These are phyloP conservation scores for Fusarium devonianum DNA, from an alignment of 2,329 filamentous ascomycete genomes.

Conservation along the genomic window DNA sequence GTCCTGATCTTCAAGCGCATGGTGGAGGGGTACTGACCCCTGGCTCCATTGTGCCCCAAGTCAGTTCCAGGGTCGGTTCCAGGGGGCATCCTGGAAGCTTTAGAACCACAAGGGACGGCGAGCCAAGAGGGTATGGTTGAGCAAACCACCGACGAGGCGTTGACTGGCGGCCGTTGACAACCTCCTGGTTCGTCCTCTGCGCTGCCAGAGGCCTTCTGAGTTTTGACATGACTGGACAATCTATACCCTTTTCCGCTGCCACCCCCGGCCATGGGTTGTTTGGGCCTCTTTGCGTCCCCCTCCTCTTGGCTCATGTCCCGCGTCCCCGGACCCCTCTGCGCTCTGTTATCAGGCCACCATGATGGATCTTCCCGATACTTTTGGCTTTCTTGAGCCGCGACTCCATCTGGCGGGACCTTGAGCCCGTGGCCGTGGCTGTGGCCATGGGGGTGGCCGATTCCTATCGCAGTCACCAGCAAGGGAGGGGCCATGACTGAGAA, in stretches of 20 bases:
- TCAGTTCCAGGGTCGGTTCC: slow-evolving; percentile 28
- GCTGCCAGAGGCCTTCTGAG: slow-evolving; percentile 17
- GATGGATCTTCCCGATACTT: slow-evolving; percentile 37
- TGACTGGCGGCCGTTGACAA: slow-evolving; percentile 26
- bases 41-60: slow-evolving; percentile 20
- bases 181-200: slow-evolving; percentile 17
- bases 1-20: slow-evolving; percentile 29
- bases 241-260: slow-evolving; percentile 34
- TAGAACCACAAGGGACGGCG: slow-evolving; percentile 11
- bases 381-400: slow-evolving; percentile 22
- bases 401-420: slow-evolving; percentile 27
- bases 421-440: slow-evolving; percentile 16
- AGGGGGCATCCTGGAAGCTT: slow-evolving; percentile 17
- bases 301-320: slow-evolving; percentile 19
- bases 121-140: slow-evolving; percentile 13
- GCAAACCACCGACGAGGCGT: slow-evolving; percentile 27
- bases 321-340: slow-evolving; percentile 23
- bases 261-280: slow-evolving; percentile 32
- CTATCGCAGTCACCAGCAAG: slow-evolving; percentile 30
- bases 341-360: slow-evolving; percentile 33
- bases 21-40: slow-evolving; percentile 29
- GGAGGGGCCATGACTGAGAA: slow-evolving; percentile 30
- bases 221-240: slow-evolving; percentile 35
- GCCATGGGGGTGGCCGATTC: slow-evolving; percentile 24
- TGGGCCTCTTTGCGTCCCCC: slow-evolving; percentile 24